Base-by-base conservation (phyloP, 441 rosid species). In the Euphorbia celastroides region DNA sequence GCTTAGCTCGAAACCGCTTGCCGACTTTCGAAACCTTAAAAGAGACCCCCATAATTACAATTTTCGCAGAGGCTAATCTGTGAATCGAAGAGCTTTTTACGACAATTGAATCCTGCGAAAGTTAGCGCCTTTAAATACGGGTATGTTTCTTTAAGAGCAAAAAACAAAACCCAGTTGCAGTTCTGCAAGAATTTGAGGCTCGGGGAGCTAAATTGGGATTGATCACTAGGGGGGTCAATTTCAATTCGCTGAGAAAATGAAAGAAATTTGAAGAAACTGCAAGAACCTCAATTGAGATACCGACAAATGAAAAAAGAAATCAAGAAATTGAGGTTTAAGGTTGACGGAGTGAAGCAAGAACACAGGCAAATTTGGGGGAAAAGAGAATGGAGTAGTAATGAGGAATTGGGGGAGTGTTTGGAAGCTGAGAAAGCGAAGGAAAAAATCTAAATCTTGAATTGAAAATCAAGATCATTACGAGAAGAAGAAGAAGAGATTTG, bases 1-100 rank as follows among this genome's bases (percentile, higher is more conserved):
- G 76, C 77, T 74, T 88, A 1, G 90, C 84, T 38, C 72, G 78
- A 77, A 81, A 90, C 82, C 89, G 81, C 67, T 77, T 78, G 48
- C 98, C 97, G 23, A 74, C 74, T 74, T 83, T 92, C 2, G 95
- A 87, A 65, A 95, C 81, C 86, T 83, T 92, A 72, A 95, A 95
- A 12, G 96, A 88, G 74, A 95, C 82, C 64, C 90, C 98, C 99
- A 86, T 89, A 26, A 60, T 28, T 20, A 25, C 19, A 25, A 6
- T 61, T 51, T 62, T 67, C n/a, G 64, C 20, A 7, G 7, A 13
- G 1, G 7, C 17, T 26, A 14, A 5, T n/a, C 50, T 2, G 25
- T 17, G 44, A 65, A 68, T 34, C 19, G 28, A 5, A 62, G 60
- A 59, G 25, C 11, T 50, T 48, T 19, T 50, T 26, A 5, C 1